phyloP scores from a whole-genome alignment of 2,329 filamentous ascomycete species.

The Alternaria sp. region DNA sequence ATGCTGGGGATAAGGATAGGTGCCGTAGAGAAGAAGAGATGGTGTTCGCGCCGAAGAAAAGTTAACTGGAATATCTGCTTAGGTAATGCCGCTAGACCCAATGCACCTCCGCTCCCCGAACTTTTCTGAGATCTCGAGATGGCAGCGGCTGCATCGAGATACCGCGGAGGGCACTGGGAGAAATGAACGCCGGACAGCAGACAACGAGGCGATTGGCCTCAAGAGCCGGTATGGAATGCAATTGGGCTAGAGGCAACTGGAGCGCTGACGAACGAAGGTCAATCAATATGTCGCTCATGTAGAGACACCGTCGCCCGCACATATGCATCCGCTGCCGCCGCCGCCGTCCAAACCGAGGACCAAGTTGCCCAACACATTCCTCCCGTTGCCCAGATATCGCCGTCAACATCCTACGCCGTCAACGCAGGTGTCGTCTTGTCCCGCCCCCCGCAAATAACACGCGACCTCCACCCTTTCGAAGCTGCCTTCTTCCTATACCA shows the following conservation, averaged over 20 bases:
- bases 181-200: conserved; percentile 54
- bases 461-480: conserved; percentile 84
- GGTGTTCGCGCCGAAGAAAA: conserved; percentile 25
- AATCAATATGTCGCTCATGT: conserved; percentile 56
- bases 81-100: conserved; percentile 30
- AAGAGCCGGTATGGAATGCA: conserved; percentile 43
- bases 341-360: conserved; percentile 45
- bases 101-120: conserved; percentile 42
- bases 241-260: background rate
- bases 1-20: conserved; percentile 93
- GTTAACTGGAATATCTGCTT: conserved; percentile 20
- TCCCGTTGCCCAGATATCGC: conserved; percentile 49
- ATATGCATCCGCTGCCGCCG: conserved; percentile 46
- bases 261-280: conserved; percentile 44
- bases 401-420: conserved; percentile 53
- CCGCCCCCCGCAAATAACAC: conserved; percentile 85
- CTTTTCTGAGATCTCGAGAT: conserved; percentile 26
- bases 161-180: conserved; percentile 16
- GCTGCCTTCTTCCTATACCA: conserved; percentile 96
- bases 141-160: conserved; percentile 15
- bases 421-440: conserved; percentile 80
- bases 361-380: conserved; percentile 37
- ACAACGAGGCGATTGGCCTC: conserved; percentile 53
- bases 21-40: conserved; percentile 63
- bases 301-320: conserved; percentile 49